phyloP scores from a whole-genome alignment of 2,329 filamentous ascomycete species.

The Cladophialophora carrionii region DNA sequence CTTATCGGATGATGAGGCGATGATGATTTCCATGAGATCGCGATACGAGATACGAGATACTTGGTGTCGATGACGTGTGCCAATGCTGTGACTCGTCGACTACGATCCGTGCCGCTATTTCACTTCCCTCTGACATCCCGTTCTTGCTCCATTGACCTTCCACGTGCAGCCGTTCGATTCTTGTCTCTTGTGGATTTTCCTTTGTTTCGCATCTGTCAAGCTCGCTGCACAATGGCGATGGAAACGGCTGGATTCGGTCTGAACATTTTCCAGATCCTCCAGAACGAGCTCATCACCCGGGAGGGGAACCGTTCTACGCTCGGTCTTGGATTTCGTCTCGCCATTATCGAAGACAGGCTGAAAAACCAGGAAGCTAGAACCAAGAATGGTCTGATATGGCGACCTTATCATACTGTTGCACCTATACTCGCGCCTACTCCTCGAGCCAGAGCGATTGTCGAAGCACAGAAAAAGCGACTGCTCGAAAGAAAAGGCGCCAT shows the following conservation, averaged over 20 bases:
- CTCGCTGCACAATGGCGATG: not conserved
- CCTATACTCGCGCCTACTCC: slow-evolving; percentile 29
- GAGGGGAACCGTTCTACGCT: slow-evolving; percentile 31
- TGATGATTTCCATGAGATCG: too few species aligned
- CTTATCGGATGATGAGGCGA: not conserved
- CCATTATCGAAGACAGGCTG: slow-evolving; percentile 31
- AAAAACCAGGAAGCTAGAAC: slow-evolving; percentile 27
- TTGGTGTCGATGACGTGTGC: slow-evolving; percentile 6
- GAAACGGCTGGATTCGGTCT: slow-evolving; percentile 32
- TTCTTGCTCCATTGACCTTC: not conserved
- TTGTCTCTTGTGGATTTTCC: not conserved
- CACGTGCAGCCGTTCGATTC: not conserved
- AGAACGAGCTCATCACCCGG: slow-evolving; percentile 35
- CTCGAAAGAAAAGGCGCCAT: slow-evolving; percentile 25
- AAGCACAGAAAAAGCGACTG: slow-evolving; percentile 25
- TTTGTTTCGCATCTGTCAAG: not conserved
- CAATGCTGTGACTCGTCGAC: slow-evolving; percentile 5
- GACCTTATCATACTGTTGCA: slow-evolving; percentile 25
- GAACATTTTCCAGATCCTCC: slow-evolving; percentile 38
- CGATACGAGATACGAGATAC: not conserved
- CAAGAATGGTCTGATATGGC: slow-evolving; percentile 31
- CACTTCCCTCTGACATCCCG: not conserved
- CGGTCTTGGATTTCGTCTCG: slow-evolving; percentile 29
- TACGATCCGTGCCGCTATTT: not conserved
- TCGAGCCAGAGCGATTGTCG: slow-evolving; percentile 21